A percentile compares a stretch with the other conserved stretches of the same genome.
Evolutionary conservation across 2,329 filamentous ascomycete species (phyloP).

Genomic region (Sordariomycetes sp.): DNA sequence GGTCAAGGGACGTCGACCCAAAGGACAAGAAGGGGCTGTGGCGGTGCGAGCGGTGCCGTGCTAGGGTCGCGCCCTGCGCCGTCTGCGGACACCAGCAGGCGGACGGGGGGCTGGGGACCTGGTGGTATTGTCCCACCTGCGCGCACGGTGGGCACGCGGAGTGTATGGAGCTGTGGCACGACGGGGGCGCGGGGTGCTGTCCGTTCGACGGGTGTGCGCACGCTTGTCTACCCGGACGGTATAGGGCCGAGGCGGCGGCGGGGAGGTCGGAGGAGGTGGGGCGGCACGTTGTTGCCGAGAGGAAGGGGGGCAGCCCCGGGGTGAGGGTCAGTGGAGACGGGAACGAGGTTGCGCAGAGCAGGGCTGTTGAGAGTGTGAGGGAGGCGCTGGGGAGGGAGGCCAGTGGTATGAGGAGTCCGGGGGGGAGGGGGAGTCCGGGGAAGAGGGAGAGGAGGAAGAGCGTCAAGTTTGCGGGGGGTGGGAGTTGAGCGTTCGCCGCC

Average conservation of each 20-base stretch:
- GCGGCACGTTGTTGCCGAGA: conserved; percentile 24
- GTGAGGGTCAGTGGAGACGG: conserved; percentile 20
- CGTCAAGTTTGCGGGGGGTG: conserved; percentile 39
- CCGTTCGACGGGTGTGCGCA: conserved; percentile 54
- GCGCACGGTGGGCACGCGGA: conserved; percentile 48
- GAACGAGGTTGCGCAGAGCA: conserved; percentile 43
- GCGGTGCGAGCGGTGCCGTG: conserved; percentile 42
- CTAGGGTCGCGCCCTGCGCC: conserved; percentile 40
- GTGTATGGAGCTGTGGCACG: conserved; percentile 48
- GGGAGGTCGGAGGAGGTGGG: conserved; percentile 37
- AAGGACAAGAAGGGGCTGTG: conserved; percentile 27
- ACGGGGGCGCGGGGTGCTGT: conserved; percentile 39
- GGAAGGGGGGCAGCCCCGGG: conserved; percentile 4
- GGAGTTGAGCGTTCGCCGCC: background rate
- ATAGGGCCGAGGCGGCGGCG: conserved; percentile 32
- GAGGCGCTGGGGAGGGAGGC: conserved; percentile 26
- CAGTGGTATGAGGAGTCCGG: conserved; percentile 8
- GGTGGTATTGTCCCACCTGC: conserved; percentile 53
- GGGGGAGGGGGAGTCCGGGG: conserved; percentile 16
- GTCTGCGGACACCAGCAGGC: conserved; percentile 39
- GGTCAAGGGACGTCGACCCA: conserved; percentile 34
- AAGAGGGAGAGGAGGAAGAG: conserved; percentile 48
- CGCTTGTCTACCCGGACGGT: conserved; percentile 44
- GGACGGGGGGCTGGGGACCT: conserved; percentile 23
- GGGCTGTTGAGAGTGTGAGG: conserved; percentile 45